phyloP scores from a whole-genome alignment of 2,329 filamentous ascomycete genomes.

The Penicillium sp. region DNA sequence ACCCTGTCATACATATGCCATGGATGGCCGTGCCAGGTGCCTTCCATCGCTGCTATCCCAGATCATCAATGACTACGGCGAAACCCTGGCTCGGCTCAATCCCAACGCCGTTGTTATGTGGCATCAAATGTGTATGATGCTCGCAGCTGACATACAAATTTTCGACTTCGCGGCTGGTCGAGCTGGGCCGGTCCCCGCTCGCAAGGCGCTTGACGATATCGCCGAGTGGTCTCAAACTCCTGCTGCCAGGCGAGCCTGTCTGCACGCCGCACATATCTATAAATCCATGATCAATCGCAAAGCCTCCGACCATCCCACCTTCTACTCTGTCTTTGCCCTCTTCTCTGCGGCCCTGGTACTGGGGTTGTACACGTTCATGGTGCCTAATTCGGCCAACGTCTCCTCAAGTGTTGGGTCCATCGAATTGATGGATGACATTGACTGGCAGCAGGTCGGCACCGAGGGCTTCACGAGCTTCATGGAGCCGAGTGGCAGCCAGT shows the following conservation, averaged over 20 bases:
- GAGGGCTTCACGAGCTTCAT: slow-evolving; percentile 47
- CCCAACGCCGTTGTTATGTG: slow-evolving; percentile 53
- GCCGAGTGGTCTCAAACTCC: slow-evolving; percentile 52
- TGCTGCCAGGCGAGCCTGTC: slow-evolving; percentile 49
- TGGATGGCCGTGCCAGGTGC: slow-evolving; percentile 47
- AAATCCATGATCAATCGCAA: slow-evolving; percentile 52
- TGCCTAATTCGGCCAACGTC: slow-evolving; percentile 28
- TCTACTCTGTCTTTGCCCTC: slow-evolving; percentile 50
- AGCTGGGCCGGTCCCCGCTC: slow-evolving; percentile 47
- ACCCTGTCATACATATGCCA: slow-evolving; percentile 48
- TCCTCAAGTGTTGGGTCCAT: slow-evolving; percentile 33
- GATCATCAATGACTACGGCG: slow-evolving; percentile 38
- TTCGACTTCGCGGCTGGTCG: slow-evolving; percentile 55
- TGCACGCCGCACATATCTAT: slow-evolving; percentile 55
- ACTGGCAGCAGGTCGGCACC: slow-evolving; percentile 49
- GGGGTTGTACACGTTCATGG: slow-evolving; percentile 53
- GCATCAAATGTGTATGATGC: slow-evolving; percentile 54
- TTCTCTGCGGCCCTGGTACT: slow-evolving; percentile 53
- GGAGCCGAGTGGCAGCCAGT: slow-evolving; percentile 31
- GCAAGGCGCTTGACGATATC: slow-evolving; percentile 51
- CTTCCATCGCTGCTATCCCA: slow-evolving; percentile 36
- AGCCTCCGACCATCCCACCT: slow-evolving; percentile 52
- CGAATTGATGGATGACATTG: slow-evolving; percentile 50
- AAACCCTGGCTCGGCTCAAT: slow-evolving; percentile 44
- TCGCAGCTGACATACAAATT: slow-evolving; percentile 52